Evolutionary conservation across 176 grass and related monocot genomes (phyloP), one percentile per base, ranked within the genome.

Genomic region (Thinopyrum elongatum): DNA sequence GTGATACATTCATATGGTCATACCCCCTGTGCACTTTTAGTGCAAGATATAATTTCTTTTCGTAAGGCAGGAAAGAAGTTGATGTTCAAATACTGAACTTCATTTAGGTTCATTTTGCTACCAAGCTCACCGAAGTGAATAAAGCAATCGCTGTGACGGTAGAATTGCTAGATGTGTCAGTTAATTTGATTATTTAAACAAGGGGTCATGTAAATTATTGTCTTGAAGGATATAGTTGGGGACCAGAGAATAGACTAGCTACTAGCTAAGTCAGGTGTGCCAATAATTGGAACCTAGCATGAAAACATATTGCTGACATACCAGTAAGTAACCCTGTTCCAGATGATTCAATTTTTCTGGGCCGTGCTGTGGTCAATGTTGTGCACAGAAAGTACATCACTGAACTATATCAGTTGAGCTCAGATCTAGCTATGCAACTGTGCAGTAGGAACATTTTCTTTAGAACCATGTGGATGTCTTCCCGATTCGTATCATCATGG

Each of bases 241-340:
- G 65, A 36, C 66, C 68, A 73, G 28, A 62, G 17, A 77, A 64
- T 57, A 80, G 55, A 60, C 1, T 13, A 72, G 62, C 51, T 65
- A 62, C 27, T 79, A 68, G 67, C 77, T 42, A 61, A 61, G 35
- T 60, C 33, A 68, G 70, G 15, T 8, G 4, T 81, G 28, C 9
- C 47, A 82, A 75, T 86, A 67, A 82, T 51, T 82, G 47, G n/a
- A 77, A 2, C 36, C 78, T 82, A 70, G 64, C 62, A 22, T 78
- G 70, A 19, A 82, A 90, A 82, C 60, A 71, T 14, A 55, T 23
- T 65, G 60, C 82, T 65, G 31, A 55, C 42, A 57, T n/a, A 82
- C 51, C 74, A 76, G 46, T 55, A 49, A 29, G 33, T 79, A 85
- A 62, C 44, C 77, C 47, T 59, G 58, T 76, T 75, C 35, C 62